Evolutionary conservation across 805 yeast genomes (phyloP).

Genomic region (Lipomyces japonicus): DNA sequence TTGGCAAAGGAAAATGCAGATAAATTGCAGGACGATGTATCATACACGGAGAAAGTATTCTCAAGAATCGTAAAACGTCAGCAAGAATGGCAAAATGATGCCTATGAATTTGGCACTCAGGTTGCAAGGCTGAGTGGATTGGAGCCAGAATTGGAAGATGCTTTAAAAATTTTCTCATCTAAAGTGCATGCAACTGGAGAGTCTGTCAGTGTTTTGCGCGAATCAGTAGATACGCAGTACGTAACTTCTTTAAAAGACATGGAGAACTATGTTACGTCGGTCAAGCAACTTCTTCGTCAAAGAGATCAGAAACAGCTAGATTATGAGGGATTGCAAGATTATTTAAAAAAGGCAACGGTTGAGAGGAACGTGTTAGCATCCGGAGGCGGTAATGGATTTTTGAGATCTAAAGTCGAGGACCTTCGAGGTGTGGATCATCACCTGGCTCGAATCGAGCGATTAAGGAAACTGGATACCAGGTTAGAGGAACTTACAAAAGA

Average conservation of each 20-base stretch:
- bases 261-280: conserved; percentile 68
- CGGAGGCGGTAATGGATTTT: conserved; percentile 52
- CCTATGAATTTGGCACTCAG: conserved; percentile 65
- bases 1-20: conserved; percentile 79
- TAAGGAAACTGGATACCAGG: conserved; percentile 48
- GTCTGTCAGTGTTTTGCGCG: conserved; percentile 39
- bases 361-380: conserved; percentile 58
- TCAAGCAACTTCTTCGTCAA: conserved; percentile 66
- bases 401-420: conserved; percentile 58
- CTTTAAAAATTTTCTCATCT: conserved; percentile 46
- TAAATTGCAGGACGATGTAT: conserved; percentile 77
- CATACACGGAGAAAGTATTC: conserved; percentile 73
- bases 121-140: conserved; percentile 61
- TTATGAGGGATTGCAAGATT: conserved; percentile 78
- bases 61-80: conserved; percentile 68
- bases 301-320: conserved; percentile 91
- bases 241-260: conserved; percentile 79
- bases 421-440: conserved; percentile 61
- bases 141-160: conserved; percentile 43
- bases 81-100: conserved; percentile 68
- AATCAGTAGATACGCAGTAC: conserved; percentile 69
- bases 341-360: conserved; percentile 62
- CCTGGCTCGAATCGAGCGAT: conserved; percentile 50
- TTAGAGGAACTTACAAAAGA: conserved; percentile 50
- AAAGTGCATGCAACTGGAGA: conserved; percentile 46